These are phyloP conservation scores for Saccharomycopsis sp. DNA, from an alignment of 805 yeast genomes.

Conservation along the genomic window DNA sequence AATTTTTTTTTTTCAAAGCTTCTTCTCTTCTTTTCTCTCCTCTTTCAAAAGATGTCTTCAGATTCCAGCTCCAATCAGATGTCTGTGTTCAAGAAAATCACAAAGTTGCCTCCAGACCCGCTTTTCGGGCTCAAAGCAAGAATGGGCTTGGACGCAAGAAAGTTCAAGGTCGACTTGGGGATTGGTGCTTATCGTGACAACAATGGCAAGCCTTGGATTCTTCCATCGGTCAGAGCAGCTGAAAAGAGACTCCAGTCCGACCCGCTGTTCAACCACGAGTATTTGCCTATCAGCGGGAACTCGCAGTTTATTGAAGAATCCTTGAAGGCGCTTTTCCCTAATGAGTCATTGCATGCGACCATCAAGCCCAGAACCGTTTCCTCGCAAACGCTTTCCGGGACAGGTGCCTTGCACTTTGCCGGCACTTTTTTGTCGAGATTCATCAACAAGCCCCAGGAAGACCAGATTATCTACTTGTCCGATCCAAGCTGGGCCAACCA, in stretches of 20 bases:
- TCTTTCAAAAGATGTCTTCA: too few species aligned
- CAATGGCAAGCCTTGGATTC: conserved; percentile 78
- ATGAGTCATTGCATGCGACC: conserved; percentile 39
- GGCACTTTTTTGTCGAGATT: conserved; percentile 64
- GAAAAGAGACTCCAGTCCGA: conserved; percentile 45
- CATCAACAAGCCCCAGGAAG: conserved; percentile 20
- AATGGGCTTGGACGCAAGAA: conserved; percentile 46
- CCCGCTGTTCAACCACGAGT: conserved; percentile 63
- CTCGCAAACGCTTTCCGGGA: conserved; percentile 87
- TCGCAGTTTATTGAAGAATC: conserved; percentile 59
- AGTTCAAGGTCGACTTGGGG: conserved; percentile 73
- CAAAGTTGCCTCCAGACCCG: conserved; percentile 76
- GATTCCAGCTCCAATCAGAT: too few species aligned
- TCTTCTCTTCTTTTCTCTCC: background rate
- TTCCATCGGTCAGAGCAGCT: conserved; percentile 66
- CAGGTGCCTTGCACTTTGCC: conserved; percentile 85
- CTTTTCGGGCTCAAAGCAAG: conserved; percentile 74
- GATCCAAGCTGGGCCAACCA: conserved; percentile 99
- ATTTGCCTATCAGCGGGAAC: conserved; percentile 79
- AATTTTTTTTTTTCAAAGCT: background rate
- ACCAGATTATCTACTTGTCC: conserved; percentile 53
- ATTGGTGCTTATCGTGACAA: conserved; percentile 94
- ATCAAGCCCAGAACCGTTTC: conserved; percentile 60
- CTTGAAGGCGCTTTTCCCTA: conserved; percentile 61
- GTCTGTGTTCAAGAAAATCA: conserved; percentile 39